Evolutionary conservation across 2,329 filamentous ascomycete genomes (phyloP), one percentile per base, ranked within the genome.

Genomic region (Venturiaceae sp.): DNA sequence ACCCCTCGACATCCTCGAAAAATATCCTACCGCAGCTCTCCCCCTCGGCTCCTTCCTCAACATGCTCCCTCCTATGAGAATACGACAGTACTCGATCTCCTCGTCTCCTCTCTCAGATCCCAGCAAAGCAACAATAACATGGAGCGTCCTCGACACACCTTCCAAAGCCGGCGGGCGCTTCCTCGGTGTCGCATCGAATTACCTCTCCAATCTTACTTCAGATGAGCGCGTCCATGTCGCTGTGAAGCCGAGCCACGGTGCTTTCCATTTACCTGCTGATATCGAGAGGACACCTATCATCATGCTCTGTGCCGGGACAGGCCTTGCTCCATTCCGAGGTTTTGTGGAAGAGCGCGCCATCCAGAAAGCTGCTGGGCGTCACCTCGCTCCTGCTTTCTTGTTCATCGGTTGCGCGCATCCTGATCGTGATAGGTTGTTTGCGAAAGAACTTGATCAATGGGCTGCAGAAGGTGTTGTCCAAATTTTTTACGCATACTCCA

Each of bases 11-110:
- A 32, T 67, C 28, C 62, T 67, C 19, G 63, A 66, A 39, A 55
- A 62, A 11, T 56, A 63, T 32, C 63, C 64, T 4, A 47, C 47
- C 26, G 21, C 32, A 2, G 3, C 37, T 16, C 57, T 66, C 8
- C 78, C 87, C 0, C 79, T 94, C 26, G 79, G 79, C 3, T 73
- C 81, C 19, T 92, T 87, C 73, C 76, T 94, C 7, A 77, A 79
- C 34, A 85, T 90, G 77, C 79, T 91, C 0, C 86, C 87, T 1
- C 85, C 88, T 0, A 88, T 94, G 84, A 83, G 87, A 30, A 79
- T 88, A 39, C 81, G 87, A n/a, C 85, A 89, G 69, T 91, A 91
- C 75, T 88, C 84, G 33, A 90, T 92, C 66, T 90, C 87, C 0
- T 90, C 87, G 0, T 89, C 87, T 0, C 86, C 87, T 0, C 75